Percentiles rank a stretch among this genome's conserved stretches.
Conservation (phyloP, 306 rosid genomes). For the Trifolium repens region DNA sequence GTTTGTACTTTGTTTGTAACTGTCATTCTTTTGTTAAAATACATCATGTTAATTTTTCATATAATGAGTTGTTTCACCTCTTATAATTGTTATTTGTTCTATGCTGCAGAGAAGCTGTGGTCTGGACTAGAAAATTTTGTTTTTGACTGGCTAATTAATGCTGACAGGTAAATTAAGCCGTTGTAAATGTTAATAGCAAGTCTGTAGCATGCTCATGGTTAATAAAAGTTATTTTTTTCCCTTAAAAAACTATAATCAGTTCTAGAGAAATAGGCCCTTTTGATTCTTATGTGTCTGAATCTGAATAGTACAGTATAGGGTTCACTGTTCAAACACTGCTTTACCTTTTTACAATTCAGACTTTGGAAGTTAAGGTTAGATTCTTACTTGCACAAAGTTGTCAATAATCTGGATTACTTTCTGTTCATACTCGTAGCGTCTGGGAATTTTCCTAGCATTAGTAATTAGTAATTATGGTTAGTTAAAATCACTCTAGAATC, state of each 20-base stretch:
- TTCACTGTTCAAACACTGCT: slow-evolving; percentile 21
- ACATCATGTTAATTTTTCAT: slow-evolving; percentile 18
- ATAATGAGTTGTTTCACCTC: neutral
- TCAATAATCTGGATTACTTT: no score
- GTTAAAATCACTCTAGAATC: no score
- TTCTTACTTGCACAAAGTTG: no score
- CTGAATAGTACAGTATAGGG: slow-evolving; percentile 5
- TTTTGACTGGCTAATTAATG: slow-evolving; percentile 98
- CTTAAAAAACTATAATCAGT: slow-evolving; percentile 23
- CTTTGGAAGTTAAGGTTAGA: slow-evolving; percentile 4
- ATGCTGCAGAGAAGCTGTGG: slow-evolving; percentile 92
- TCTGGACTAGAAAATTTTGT: slow-evolving; percentile 99
- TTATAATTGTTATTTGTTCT: neutral
- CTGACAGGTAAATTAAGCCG: slow-evolving; percentile 74
- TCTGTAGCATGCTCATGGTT: slow-evolving; percentile 3
- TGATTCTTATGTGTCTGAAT: slow-evolving; percentile 1
- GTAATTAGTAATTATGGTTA: no score
- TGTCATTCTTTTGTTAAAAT: neutral
- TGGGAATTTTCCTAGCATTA: no score
- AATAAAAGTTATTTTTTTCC: neutral
- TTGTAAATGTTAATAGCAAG: slow-evolving; percentile 29
- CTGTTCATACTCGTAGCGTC: no score
- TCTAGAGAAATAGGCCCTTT: slow-evolving; percentile 22
- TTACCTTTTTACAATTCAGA: slow-evolving; percentile 24
- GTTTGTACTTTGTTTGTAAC: slow-evolving; percentile 59